phyloP scores from a whole-genome alignment of 2,329 filamentous ascomycete genomes.

The Bisporella sp. region DNA sequence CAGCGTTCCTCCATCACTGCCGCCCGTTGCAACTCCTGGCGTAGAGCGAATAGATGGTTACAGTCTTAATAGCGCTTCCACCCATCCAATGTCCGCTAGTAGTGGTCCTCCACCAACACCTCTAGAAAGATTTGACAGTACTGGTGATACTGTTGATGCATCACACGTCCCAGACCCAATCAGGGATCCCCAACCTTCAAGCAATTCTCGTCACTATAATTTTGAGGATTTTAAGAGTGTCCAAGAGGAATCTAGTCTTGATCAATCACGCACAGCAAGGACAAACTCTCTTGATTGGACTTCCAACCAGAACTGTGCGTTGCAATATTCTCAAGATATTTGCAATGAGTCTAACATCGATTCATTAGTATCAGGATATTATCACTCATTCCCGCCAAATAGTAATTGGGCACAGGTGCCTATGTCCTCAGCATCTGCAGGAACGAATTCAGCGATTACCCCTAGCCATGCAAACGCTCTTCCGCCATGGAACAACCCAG shows the following conservation, averaged over 20 bases:
- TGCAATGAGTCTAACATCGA: conserved; percentile 9
- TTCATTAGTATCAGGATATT: conserved; percentile 4
- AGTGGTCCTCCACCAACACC: too few relatives aligned
- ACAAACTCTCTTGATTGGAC: conserved; percentile 10
- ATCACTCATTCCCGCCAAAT: too few relatives aligned
- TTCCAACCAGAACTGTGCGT: conserved; percentile 11
- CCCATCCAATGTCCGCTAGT: background rate
- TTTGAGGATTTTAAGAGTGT: conserved; percentile 14
- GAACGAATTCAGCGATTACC: background rate
- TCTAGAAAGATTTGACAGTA: background rate
- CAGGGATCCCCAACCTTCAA: conserved; percentile 2
- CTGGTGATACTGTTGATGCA: conserved; percentile 11
- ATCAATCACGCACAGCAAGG: conserved; percentile 1
- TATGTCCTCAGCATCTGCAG: background rate
- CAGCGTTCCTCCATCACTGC: conserved; percentile 1
- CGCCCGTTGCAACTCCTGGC: conserved; percentile 1
- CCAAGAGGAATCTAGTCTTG: conserved; percentile 7
- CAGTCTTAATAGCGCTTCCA: background rate
- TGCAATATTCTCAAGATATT: conserved; percentile 3
- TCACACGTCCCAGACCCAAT: conserved; percentile 12
- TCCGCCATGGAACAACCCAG: too few relatives aligned
- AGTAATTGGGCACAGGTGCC: background rate
- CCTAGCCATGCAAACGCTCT: too few relatives aligned
- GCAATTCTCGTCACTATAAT: conserved; percentile 16
- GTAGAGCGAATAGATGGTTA: conserved; percentile 3